phyloP scores from a whole-genome alignment of 768 basidiomycete species.

The Heimioporus sp. region DNA sequence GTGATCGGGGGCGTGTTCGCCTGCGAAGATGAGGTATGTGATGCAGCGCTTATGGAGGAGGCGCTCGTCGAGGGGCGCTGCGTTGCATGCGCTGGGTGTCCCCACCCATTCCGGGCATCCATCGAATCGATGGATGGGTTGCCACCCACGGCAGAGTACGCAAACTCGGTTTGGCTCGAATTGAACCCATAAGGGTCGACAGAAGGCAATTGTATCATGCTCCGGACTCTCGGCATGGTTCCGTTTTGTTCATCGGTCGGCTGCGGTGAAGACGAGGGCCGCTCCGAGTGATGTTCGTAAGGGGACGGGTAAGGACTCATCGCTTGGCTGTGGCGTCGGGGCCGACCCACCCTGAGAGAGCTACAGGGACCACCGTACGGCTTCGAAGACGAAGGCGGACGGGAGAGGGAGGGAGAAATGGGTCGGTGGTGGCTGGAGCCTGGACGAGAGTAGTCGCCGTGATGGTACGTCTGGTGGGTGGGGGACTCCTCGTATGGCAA shows the following conservation, averaged over 20 bases:
- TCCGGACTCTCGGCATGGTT: slow-evolving; percentile 69
- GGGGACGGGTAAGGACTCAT: slow-evolving; percentile 86
- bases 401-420: slow-evolving; percentile 60
- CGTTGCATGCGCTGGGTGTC: slow-evolving; percentile 28
- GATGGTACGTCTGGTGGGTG: slow-evolving; percentile 38
- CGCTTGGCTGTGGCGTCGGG: slow-evolving; percentile 80
- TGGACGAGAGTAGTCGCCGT: slow-evolving; percentile 65
- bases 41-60: slow-evolving; percentile 73
- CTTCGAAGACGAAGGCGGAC: slow-evolving; percentile 67
- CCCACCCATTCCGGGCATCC: slow-evolving; percentile 46
- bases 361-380: slow-evolving; percentile 43
- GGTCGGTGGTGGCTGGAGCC: slow-evolving; percentile 69
- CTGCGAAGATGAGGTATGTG: slow-evolving; percentile 74
- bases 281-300: slow-evolving; percentile 66
- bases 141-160: slow-evolving; percentile 65
- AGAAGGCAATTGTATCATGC: slow-evolving; percentile 79
- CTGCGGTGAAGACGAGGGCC: slow-evolving; percentile 71
- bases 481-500: slow-evolving; percentile 64
- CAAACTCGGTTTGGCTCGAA: slow-evolving; percentile 74
- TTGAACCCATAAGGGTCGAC: slow-evolving; percentile 67
- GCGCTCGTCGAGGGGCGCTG: slow-evolving; percentile 70
- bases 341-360: slow-evolving; percentile 68
- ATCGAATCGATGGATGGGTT: slow-evolving; percentile 36
- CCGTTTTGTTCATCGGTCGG: slow-evolving; percentile 49
- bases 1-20: slow-evolving; percentile 77